Evolutionary conservation across 2,329 filamentous ascomycete genomes (phyloP).

Genomic region (Nothomitra cinnamomea): DNA sequence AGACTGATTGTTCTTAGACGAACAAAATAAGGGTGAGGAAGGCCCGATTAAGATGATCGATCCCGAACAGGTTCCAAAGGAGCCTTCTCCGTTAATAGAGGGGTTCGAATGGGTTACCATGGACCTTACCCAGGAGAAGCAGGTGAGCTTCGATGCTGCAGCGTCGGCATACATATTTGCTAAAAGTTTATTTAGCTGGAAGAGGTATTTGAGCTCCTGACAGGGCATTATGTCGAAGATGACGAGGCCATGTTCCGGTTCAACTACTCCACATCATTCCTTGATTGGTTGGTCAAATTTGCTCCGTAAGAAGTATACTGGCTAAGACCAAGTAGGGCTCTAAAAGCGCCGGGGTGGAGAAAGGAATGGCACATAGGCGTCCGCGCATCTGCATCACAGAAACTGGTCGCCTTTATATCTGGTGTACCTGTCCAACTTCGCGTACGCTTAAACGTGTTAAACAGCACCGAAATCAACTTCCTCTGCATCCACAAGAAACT

Average conservation of each 20-base stretch:
- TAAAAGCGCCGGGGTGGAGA: constrained; percentile 88
- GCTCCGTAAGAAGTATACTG: background rate
- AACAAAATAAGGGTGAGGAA: constrained; percentile 45
- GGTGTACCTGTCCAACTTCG: constrained; percentile 74
- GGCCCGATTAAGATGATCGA: constrained; percentile 72
- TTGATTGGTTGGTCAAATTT: constrained; percentile 55
- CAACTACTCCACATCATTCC: constrained; percentile 77
- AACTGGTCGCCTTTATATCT: constrained; percentile 89
- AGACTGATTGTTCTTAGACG: constrained; percentile 16
- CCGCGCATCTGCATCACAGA: constrained; percentile 57
- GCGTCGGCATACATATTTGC: background rate
- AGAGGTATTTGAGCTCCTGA: constrained; percentile 82
- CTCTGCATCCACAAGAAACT: constrained; percentile 97
- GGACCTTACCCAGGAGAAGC: constrained; percentile 60
- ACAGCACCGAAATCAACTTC: constrained; percentile 91
- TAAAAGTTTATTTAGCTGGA: constrained; percentile 38
- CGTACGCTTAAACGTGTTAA: constrained; percentile 58
- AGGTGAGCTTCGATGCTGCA: constrained; percentile 18
- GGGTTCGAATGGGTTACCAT: constrained; percentile 93
- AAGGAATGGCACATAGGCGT: constrained; percentile 93
- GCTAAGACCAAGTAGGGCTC: constrained; percentile 41
- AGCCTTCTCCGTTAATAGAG: constrained; percentile 55
- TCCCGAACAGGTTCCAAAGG: constrained; percentile 60
- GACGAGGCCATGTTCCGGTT: constrained; percentile 95
- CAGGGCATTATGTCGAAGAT: constrained; percentile 93